Percentiles rank a stretch among this genome's conserved stretches.
Evolutionary conservation across 306 rosid genomes (phyloP).

Genomic region (Abrus pulchellus): DNA sequence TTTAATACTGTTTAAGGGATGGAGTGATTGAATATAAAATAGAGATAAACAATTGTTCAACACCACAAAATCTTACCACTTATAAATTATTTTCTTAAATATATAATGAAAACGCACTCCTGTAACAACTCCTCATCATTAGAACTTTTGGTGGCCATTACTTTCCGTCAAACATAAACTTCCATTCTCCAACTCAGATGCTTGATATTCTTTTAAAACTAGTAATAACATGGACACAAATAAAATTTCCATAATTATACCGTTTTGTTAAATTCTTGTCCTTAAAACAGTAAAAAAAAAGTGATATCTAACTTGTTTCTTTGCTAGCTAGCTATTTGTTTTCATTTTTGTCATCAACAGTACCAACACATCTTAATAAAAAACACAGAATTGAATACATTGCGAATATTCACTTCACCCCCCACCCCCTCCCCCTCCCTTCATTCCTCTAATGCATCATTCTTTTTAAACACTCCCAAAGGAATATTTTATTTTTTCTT

Average conservation of each 20-base stretch:
- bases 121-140: constrained; percentile 4
- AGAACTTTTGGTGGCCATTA: constrained; percentile 14
- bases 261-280: neutral
- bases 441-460: constrained; percentile 4
- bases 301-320: constrained; percentile 12
- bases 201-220: neutral
- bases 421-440: neutral
- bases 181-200: constrained; percentile 28
- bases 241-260: constrained; percentile 23
- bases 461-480: neutral
- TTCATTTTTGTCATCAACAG: neutral
- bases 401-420: neutral
- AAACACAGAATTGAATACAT: neutral
- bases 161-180: constrained; percentile 8
- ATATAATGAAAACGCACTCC: neutral
- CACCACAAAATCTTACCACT: neutral
- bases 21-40: constrained; percentile 33
- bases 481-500: neutral
- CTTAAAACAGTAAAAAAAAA: neutral
- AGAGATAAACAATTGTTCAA: neutral
- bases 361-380: neutral
- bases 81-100: constrained; percentile 4
- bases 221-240: neutral
- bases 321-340: neutral
- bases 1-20: constrained; percentile 15